Conservation (phyloP, 2,329 filamentous ascomycete species). For the Claviceps spartinae region DNA sequence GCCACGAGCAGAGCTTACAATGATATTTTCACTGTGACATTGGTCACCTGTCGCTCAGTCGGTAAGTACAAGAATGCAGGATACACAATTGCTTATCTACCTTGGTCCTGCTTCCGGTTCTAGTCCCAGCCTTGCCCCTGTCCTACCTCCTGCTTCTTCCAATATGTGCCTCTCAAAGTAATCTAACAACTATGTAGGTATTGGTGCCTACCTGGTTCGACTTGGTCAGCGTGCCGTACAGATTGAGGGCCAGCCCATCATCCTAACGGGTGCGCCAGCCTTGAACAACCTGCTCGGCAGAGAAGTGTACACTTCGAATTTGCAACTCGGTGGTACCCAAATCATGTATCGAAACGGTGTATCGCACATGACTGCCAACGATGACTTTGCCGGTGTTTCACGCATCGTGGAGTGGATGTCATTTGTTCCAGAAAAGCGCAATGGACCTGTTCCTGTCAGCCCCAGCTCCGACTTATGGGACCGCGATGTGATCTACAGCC, state of each 20-base stretch:
- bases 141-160: neutral
- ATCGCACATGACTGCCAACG: slow-evolving; percentile 93
- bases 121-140: neutral
- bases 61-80: slow-evolving; percentile 40
- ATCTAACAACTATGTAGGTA: slow-evolving; percentile 37
- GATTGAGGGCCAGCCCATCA: slow-evolving; percentile 97
- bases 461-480: slow-evolving; percentile 81
- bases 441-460: slow-evolving; percentile 82
- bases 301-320: slow-evolving; percentile 96
- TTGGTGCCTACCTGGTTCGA: slow-evolving; percentile 95
- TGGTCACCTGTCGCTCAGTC: slow-evolving; percentile 95
- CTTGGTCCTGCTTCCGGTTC: neutral
- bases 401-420: slow-evolving; percentile 98
- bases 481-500: slow-evolving; percentile 76
- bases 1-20: slow-evolving; percentile 95
- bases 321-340: slow-evolving; percentile 98
- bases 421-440: slow-evolving; percentile 91
- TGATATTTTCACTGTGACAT: slow-evolving; percentile 95
- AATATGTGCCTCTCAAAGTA: neutral
- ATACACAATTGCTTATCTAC: neutral
- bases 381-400: slow-evolving; percentile 94
- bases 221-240: slow-evolving; percentile 97
- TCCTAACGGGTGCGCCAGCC: slow-evolving; percentile 90
- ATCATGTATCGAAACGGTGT: slow-evolving; percentile 99
- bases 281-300: slow-evolving; percentile 97